Base-by-base conservation (phyloP, 305 asterid genomes). In the Fraxinus baroniana region DNA sequence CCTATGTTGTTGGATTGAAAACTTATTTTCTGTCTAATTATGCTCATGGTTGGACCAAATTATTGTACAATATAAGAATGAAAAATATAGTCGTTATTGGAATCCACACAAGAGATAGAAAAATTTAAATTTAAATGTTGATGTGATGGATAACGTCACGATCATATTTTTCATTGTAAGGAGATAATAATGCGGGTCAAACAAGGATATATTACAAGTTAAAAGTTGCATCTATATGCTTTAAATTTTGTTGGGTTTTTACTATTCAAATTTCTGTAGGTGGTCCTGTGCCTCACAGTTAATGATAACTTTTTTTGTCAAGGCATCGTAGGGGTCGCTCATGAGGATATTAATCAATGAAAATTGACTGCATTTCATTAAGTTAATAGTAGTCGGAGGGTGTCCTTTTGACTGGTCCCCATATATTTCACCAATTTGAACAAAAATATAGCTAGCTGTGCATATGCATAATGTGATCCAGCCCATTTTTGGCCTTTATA, bases 221-320 rank as follows among this genome's bases (percentile, higher is more conserved):
- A 68, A 17, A 36, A 6, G 49, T 5, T 57, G 62, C 60, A 80
- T 52, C 64, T 37, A 74, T 72, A 82, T 73, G 85, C 76, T 36
- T 74, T 75, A 46, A 75, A 74, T 64, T 82, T 10, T 77, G 75
- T 66, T 73, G 4, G 57, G 39, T 46, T 72, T 33, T 71, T 75
- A 44, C 55, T 76, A 85, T 80, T 10, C 64, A 33, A 64, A 32
- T 70, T 83, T 39, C 24, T 62, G 30, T 49, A 82, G 76, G 93
- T 89, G 90, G 93, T 85, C 91, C 94, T 46, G 73, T 62, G 70
- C 68, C 83, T 85, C 72, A 57, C 85, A 83, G 76, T 85, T 73
- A 68, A 44, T 83, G 79, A 84, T 83, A 84, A 77, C 39, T 17
- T 57, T 89, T 18, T 71, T 72, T 84, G 86, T 86, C 78, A 44